Evolutionary conservation across 306 rosid species (phyloP), one percentile per base, ranked within the genome.

Genomic region (Mimosa pudica): DNA sequence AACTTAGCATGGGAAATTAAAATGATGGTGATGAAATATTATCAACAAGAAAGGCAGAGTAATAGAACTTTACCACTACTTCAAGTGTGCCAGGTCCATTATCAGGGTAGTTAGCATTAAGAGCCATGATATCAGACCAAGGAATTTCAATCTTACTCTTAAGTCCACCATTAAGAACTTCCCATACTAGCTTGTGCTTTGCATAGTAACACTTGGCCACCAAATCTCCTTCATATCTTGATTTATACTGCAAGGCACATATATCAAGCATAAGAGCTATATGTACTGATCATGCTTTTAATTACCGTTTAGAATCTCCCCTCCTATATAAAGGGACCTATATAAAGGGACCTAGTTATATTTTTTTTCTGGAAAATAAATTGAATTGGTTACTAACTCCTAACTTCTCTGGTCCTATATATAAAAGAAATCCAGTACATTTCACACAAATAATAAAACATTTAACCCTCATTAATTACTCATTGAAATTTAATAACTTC

Each of bases 111-210:
- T 79, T 88, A 14, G 94, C 98, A 75, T 86, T 91, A 61, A 93
- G 81, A 61, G 92, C 97, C 85, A 87, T 87, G 77, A 93, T 90
- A 84, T 93, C 94, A 38, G 98, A 93, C 98, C 98, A 91, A 55
- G 92, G 97, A 49, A 91, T 90, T 84, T 93, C 98, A 80, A 93
- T 93, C 87, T 93, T 93, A 84, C 88, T 93, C 89, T 93, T 93
- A 4, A 93, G 93, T 79, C 90, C 87, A 18, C 97, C 94, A 77
- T 93, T 94, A 79, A 93, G 94, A 2, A 93, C 97, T 84, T 93
- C 98, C 98, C 98, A 93, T 7, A 91, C 98, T 30, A 93, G 92
- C 80, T 91, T 93, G 78, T 93, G 98, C 90, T 91, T 93, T 4
- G 92, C 94, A 81, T 87, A 93, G 79, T 93, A 93, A 84, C 94